Evolutionary conservation across 208 protist species (phyloP), one percentile per base, ranked within the genome.

Genomic region (Wallacemonas sp.): DNA sequence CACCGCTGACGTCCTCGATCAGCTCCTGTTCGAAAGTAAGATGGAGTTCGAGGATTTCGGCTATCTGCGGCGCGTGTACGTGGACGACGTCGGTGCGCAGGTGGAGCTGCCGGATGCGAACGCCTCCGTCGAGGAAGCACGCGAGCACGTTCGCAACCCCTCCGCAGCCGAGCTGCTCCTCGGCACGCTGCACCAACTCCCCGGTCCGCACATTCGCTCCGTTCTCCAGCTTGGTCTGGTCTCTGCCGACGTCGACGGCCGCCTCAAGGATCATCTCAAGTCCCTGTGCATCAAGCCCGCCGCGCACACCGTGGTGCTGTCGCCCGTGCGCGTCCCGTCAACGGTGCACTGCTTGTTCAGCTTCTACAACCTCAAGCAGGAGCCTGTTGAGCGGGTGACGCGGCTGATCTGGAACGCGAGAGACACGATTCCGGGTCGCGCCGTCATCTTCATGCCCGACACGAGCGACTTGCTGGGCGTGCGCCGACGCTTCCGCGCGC

Each of bases 11-110:
- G 85, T 87, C 8, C 70, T 95, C 70, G 90, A 82, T 52, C 49
- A 95, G 39, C 61, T 95, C 54, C 64, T 95, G 24, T 95, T 93
- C 70, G 80, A 93, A 65, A 84, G 88, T 48, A 95, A 95, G 67
- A 87, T 92, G 78, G 81, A 95, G 61, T 95, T 93, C 60, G 78
- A 85, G 39, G 60, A 80, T 21, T 92, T 92, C 74, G 89, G 89
- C 30, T 95, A 92, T 66, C 78, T 95, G 46, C 72, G 89, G 5
- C 85, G 89, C 9, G 76, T 95, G 11, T 95, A 93, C 68, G 73
- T 95, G 4, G 89, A 95, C 64, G 89, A 95, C 48, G 70, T 91
- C 12, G 86, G 78, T 16, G 69, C 74, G 24, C 89, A 95, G 72
- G 34, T 95, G 32, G 77, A 76, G 21, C 82, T 92, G 76, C 23